These are phyloP conservation scores for Phaeosphaeria sp. DNA, from an alignment of 2,329 filamentous ascomycete species.

Conservation along the genomic window DNA sequence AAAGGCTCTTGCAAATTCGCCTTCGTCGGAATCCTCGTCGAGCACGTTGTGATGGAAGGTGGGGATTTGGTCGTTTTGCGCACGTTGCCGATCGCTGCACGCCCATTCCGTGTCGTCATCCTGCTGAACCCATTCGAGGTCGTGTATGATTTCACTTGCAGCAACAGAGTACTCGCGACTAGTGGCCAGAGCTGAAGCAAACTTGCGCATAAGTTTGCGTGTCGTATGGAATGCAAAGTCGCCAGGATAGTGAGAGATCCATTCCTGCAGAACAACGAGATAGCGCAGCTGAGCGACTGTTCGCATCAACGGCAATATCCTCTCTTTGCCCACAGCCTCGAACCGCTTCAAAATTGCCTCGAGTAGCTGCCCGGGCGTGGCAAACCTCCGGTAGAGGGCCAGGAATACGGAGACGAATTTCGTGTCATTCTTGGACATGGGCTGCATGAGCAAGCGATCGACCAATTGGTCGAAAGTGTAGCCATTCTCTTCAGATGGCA, in stretches of 20 bases:
- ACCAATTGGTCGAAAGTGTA: slow-evolving; percentile 66
- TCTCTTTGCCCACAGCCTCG: slow-evolving; percentile 72
- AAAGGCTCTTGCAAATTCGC: slow-evolving; percentile 40
- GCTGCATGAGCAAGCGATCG: slow-evolving; percentile 81
- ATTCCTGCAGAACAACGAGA: slow-evolving; percentile 83
- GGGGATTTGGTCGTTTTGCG: slow-evolving; percentile 50
- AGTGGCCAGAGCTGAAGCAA: slow-evolving; percentile 75
- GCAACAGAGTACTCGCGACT: slow-evolving; percentile 85
- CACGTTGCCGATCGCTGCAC: slow-evolving; percentile 72
- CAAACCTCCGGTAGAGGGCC: slow-evolving; percentile 93
- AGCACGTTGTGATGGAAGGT: slow-evolving; percentile 52
- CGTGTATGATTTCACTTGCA: slow-evolving; percentile 82
- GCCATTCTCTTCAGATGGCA: slow-evolving; percentile 64
- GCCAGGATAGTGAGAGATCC: slow-evolving; percentile 88
- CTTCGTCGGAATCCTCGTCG: slow-evolving; percentile 47
- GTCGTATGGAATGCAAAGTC: slow-evolving; percentile 86
- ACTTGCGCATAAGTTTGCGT: slow-evolving; percentile 73
- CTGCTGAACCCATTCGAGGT: slow-evolving; percentile 76
- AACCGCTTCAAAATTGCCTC: slow-evolving; percentile 78
- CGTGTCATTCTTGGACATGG: slow-evolving; percentile 83
- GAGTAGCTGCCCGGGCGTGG: slow-evolving; percentile 79
- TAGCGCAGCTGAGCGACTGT: slow-evolving; percentile 83
- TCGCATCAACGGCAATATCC: slow-evolving; percentile 73
- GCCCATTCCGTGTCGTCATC: slow-evolving; percentile 95
- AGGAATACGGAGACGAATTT: slow-evolving; percentile 91